Conservation (phyloP, 1,284 basidiomycete genomes). For the Ceratobasidium sp. region DNA sequence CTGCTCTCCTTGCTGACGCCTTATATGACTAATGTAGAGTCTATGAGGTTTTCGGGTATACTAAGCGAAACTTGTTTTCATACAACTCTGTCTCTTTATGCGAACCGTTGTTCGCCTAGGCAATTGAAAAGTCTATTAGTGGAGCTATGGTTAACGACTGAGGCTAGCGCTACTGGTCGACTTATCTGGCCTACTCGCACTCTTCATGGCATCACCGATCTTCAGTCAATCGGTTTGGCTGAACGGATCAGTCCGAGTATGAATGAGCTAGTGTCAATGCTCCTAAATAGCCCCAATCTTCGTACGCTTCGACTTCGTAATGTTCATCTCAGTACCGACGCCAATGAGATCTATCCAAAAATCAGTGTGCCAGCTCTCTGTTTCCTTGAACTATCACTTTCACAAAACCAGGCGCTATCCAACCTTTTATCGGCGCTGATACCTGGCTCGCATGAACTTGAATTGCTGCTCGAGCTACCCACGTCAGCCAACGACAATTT, state of each 20-base stretch:
- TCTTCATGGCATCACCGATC: not conserved
- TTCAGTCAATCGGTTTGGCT: not conserved
- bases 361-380: not conserved
- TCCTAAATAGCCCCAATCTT: not conserved
- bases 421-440: not conserved
- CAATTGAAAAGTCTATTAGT: too few relatives aligned
- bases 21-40: not conserved
- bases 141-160: too few relatives aligned
- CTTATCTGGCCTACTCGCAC: not conserved
- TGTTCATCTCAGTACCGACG: not conserved
- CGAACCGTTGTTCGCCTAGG: too few relatives aligned
- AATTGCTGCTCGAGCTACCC: not conserved
- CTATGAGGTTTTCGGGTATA: too few relatives aligned
- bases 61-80: too few relatives aligned
- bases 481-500: too few relatives aligned
- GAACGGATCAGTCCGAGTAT: not conserved
- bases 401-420: too few relatives aligned
- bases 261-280: not conserved
- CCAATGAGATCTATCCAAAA: not conserved
- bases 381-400: not conserved
- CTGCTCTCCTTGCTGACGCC: not conserved
- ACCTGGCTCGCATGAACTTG: not conserved
- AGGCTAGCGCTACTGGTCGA: too few relatives aligned
- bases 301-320: not conserved
- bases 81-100: too few relatives aligned